Evolutionary conservation across 768 basidiomycete genomes (phyloP), one percentile per base, ranked within the genome.

Genomic region (Plicaturopsis crispa): DNA sequence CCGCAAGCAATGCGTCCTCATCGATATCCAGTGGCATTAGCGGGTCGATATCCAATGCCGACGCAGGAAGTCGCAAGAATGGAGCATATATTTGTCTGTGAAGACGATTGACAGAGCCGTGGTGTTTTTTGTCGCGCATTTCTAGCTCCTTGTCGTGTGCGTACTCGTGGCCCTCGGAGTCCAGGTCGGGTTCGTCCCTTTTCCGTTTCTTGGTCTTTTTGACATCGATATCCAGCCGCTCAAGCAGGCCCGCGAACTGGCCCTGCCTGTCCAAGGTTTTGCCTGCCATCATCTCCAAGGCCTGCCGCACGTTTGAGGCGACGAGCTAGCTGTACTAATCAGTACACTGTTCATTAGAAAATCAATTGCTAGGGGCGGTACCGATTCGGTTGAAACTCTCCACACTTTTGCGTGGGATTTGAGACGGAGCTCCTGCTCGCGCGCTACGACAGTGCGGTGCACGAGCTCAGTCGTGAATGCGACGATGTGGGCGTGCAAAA

Each of bases 391-490:
- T 10, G 62, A 61, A 3, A 64, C 38, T 33, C 67, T 62, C 79
- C 83, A 86, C 5, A 67, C 78, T 47, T 72, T 80, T 33, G 72
- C 72, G 14, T 70, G 68, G 28, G 63, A 60, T 56, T 84, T 84
- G 49, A 80, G 51, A 22, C 60, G 56, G 38, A 63, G 54, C 47
- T 83, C 82, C 41, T 78, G 72, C 47, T 82, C 79, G 30, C 73
- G 72, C 24, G 68, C 60, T 5, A 72, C 60, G 31, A 84, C 67
- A 16, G 70, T 62, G 23, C 64, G 66, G 39, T 73, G 69, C 2
- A 80, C 57, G 1, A 76, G 38, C 24, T 71, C 65, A 6, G 67
- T 65, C 12, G 70, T 61, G 46, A 84, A 86, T 22, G 67, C 61
- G 6, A 66, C 60, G 16, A 76, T 48, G 21, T 70, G 62, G 7